Conservation (phyloP, 1,284 basidiomycete genomes). For the Heterobasidion parviporum region DNA sequence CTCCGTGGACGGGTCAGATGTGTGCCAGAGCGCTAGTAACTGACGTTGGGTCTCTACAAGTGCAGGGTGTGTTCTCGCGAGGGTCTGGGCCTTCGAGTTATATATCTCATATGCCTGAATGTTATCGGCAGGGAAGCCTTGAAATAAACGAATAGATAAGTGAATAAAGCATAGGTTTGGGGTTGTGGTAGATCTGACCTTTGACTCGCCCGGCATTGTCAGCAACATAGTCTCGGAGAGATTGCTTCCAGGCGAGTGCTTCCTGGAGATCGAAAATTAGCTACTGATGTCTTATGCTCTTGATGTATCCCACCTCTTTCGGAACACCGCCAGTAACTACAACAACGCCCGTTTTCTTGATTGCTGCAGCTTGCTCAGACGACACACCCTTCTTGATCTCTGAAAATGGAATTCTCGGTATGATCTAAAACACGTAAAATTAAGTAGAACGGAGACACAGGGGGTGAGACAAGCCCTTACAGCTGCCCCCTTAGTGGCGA, state of each 20-base stretch:
- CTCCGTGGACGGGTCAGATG: constrained; percentile 26
- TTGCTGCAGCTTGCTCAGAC: constrained; percentile 28
- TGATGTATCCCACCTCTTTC: constrained; percentile 28
- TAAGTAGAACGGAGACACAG: background rate
- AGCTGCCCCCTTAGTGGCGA: constrained; percentile 31
- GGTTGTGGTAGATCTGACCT: constrained; percentile 24
- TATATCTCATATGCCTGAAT: constrained; percentile 72
- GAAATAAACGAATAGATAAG: background rate
- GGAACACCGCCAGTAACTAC: constrained; percentile 55
- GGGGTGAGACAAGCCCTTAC: constrained; percentile 18
- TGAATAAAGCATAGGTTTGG: background rate
- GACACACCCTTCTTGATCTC: constrained; percentile 38
- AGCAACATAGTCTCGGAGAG: constrained; percentile 47
- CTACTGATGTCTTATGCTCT: background rate
- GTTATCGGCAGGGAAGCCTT: constrained; percentile 59
- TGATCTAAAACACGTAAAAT: constrained; percentile 30
- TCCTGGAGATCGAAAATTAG: constrained; percentile 27
- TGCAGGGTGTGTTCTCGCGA: constrained; percentile 45
- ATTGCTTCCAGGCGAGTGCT: constrained; percentile 54
- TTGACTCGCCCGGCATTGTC: constrained; percentile 41
- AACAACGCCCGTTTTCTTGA: constrained; percentile 52
- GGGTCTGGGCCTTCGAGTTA: constrained; percentile 52
- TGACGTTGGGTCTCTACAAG: constrained; percentile 42
- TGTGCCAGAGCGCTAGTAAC: constrained; percentile 56
- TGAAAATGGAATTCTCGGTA: constrained; percentile 44